Percentiles rank a stretch among this genome's conserved stretches.
Conservation (phyloP, 2,329 filamentous ascomycete genomes). For the Hypocrella siamensis region DNA sequence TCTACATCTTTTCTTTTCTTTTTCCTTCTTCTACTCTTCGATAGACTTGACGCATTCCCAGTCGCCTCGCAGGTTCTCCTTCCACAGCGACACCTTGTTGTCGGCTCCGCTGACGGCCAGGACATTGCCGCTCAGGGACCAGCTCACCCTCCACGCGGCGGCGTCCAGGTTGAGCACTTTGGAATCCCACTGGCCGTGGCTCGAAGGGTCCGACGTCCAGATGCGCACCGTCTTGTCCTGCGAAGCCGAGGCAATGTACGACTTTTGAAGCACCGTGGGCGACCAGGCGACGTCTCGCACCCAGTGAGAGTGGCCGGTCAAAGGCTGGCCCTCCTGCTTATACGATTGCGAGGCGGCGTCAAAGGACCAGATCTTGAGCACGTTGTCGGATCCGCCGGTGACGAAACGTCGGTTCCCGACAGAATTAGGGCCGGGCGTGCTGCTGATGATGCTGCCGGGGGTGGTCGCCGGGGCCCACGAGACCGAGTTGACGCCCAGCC, state of each 20-base stretch:
- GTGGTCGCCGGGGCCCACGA: constrained; percentile 82
- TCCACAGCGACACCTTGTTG: constrained; percentile 96
- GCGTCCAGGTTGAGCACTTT: constrained; percentile 80
- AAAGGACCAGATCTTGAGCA: constrained; percentile 85
- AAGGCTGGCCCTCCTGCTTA: constrained; percentile 44
- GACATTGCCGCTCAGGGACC: constrained; percentile 94
- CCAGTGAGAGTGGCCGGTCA: constrained; percentile 86
- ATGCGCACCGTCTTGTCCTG: constrained; percentile 97
- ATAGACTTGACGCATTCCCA: constrained; percentile 98
- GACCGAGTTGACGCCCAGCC: constrained; percentile 87
- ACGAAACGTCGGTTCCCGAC: constrained; percentile 68
- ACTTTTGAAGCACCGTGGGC: constrained; percentile 85
- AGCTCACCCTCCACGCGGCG: constrained; percentile 90
- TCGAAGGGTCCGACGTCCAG: constrained; percentile 62
- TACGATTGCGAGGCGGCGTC: constrained; percentile 46
- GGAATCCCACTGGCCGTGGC: constrained; percentile 61
- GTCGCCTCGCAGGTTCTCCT: constrained; percentile 90
- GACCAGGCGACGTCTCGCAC: constrained; percentile 96
- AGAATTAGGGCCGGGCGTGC: constrained; percentile 41
- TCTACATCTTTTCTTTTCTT: not conserved
- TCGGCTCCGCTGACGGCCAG: constrained; percentile 85
- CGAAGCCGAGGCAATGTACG: constrained; percentile 87
- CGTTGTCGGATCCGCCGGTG: constrained; percentile 86
- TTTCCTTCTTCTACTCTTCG: constrained; percentile 47
- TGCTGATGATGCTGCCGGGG: constrained; percentile 73